Evolutionary conservation across 768 basidiomycete species (phyloP).

Genomic region (Tricholoma hemisulphureum): DNA sequence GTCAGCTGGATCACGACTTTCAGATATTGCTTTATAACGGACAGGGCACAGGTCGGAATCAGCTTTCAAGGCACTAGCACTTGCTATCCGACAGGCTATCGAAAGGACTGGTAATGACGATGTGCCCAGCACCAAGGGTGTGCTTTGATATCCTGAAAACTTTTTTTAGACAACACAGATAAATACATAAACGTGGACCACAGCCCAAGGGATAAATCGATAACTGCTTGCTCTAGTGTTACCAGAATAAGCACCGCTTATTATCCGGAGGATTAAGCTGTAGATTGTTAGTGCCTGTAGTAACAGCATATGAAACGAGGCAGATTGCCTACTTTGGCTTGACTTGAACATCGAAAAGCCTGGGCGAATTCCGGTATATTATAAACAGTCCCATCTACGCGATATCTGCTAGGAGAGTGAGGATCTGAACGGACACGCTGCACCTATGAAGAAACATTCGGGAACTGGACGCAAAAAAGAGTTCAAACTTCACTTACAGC

Average conservation of each 20-base stretch:
- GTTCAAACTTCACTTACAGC: constrained; percentile 47
- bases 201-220: neutral
- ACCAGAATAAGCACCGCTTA: constrained; percentile 82
- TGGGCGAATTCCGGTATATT: constrained; percentile 88
- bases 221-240: constrained; percentile 16
- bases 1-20: constrained; percentile 40
- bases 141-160: constrained; percentile 46
- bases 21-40: neutral
- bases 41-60: constrained; percentile 75
- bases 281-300: neutral
- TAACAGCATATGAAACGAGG: neutral
- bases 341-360: constrained; percentile 79
- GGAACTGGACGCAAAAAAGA: neutral
- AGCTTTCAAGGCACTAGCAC: constrained; percentile 95
- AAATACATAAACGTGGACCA: neutral
- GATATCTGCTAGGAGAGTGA: constrained; percentile 77
- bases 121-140: constrained; percentile 96
- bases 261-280: constrained; percentile 83
- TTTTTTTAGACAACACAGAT: neutral
- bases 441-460: constrained; percentile 41
- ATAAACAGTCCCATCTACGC: constrained; percentile 82
- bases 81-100: constrained; percentile 95
- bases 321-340: constrained; percentile 60
- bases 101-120: constrained; percentile 85
- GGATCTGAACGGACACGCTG: constrained; percentile 84